Conservation (phyloP, 2,329 filamentous ascomycete genomes). For the Phyllosticta citriasiana region DNA sequence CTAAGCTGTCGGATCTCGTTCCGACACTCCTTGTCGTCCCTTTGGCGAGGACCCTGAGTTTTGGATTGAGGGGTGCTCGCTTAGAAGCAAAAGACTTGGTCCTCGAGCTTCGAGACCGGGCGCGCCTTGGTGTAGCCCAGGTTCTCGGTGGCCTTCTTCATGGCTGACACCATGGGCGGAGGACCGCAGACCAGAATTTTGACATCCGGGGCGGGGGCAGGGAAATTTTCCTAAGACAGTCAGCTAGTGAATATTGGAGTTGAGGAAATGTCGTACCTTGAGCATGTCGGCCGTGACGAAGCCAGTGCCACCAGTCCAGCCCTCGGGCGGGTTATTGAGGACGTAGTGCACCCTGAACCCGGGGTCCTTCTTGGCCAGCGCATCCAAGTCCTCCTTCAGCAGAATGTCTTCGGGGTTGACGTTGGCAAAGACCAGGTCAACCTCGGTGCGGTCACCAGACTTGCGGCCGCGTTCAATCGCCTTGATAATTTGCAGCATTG, state of each 20-base stretch:
- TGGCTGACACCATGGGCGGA: slow-evolving; percentile 89
- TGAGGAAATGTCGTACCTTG: slow-evolving; percentile 47
- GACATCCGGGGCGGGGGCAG: slow-evolving; percentile 73
- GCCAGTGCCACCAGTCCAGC: slow-evolving; percentile 85
- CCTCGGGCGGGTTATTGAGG: slow-evolving; percentile 86
- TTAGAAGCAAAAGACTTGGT: slow-evolving; percentile 96
- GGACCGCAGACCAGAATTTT: slow-evolving; percentile 94
- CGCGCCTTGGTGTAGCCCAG: slow-evolving; percentile 87
- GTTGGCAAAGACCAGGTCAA: slow-evolving; percentile 95
- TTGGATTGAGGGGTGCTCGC: background rate
- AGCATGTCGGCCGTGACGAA: slow-evolving; percentile 97
- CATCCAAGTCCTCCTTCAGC: slow-evolving; percentile 82
- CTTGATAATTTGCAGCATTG: slow-evolving; percentile 93
- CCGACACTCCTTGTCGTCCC: too few species aligned
- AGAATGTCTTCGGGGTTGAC: slow-evolving; percentile 89
- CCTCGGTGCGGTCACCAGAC: slow-evolving; percentile 65
- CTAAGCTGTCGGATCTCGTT: too few species aligned
- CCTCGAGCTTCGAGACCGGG: slow-evolving; percentile 93
- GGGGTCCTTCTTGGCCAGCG: slow-evolving; percentile 64
- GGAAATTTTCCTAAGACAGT: slow-evolving; percentile 58
- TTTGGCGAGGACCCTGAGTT: too few species aligned
- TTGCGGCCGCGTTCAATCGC: slow-evolving; percentile 74
- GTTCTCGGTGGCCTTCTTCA: slow-evolving; percentile 90
- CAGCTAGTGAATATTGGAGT: slow-evolving; percentile 11
- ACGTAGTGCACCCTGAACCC: slow-evolving; percentile 89